phyloP scores from a whole-genome alignment of 176 grass and related monocot species.

The Melocanna baccifera region DNA sequence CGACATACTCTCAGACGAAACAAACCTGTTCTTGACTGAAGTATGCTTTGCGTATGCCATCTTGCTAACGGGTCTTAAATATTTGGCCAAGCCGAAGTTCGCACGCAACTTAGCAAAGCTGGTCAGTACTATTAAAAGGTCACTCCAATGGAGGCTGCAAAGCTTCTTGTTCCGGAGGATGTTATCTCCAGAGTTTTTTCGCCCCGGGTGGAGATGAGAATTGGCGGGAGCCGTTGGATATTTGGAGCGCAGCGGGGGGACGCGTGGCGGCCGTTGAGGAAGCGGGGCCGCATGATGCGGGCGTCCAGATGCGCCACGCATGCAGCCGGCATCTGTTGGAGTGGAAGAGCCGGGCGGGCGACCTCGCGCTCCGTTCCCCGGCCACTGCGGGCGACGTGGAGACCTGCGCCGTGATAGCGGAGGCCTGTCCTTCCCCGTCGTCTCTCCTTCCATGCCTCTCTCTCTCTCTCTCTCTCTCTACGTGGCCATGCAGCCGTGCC shows the following conservation, averaged over 20 bases:
- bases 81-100: neutral
- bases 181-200: too few relatives aligned
- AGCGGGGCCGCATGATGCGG: neutral
- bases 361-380: neutral
- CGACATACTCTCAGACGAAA: neutral
- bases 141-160: too few relatives aligned
- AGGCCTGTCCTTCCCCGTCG: neutral
- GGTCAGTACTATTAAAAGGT: too few relatives aligned
- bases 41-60: neutral
- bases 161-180: too few relatives aligned
- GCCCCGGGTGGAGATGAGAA: neutral
- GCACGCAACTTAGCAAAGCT: too few relatives aligned
- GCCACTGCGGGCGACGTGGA: slow-evolving; percentile 23
- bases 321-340: neutral
- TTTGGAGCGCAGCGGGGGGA: neutral
- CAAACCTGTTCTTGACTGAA: neutral
- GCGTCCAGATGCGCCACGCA: neutral
- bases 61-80: neutral
- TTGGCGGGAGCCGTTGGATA: neutral
- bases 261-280: neutral
- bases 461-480: neutral
- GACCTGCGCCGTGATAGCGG: neutral
- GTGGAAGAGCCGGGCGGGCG: neutral
- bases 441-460: neutral
- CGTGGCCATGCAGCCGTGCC: neutral